These are phyloP conservation scores for Diaporthe sp. DNA, from an alignment of 2,329 filamentous ascomycete genomes.

Conservation along the genomic window DNA sequence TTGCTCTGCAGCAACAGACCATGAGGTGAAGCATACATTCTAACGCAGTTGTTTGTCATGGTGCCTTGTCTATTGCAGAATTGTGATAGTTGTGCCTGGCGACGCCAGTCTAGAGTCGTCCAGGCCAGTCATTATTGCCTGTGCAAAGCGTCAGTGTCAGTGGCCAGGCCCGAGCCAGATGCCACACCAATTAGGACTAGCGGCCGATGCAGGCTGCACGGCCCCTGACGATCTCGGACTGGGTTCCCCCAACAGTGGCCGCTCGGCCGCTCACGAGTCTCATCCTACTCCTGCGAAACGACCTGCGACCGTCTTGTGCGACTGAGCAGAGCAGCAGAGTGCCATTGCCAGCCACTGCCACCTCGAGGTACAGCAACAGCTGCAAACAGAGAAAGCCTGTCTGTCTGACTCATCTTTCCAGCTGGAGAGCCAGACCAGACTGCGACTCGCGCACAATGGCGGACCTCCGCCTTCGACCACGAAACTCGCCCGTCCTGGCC, in stretches of 20 bases:
- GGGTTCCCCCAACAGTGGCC: slow-evolving; percentile 11
- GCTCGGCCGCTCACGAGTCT: slow-evolving; percentile 18
- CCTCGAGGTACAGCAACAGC: neutral
- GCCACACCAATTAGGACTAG: neutral
- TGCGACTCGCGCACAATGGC: neutral
- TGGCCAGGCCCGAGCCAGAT: no score
- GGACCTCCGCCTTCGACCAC: neutral
- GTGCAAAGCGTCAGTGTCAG: neutral
- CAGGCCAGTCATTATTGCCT: neutral
- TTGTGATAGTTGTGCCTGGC: neutral
- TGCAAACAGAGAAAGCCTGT: neutral
- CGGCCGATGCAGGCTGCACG: slow-evolving; percentile 13
- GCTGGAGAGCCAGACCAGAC: neutral
- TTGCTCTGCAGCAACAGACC: neutral
- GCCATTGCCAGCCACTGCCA: neutral
- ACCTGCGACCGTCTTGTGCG: neutral
- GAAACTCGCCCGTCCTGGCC: neutral
- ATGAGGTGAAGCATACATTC: neutral
- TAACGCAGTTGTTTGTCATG: neutral
- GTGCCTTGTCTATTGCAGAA: neutral
- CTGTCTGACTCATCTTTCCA: no score
- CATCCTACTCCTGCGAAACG: slow-evolving; percentile 16
- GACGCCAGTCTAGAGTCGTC: neutral
- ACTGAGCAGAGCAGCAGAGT: neutral
- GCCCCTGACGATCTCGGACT: slow-evolving; percentile 18